These are phyloP conservation scores for Brassica juncea DNA, from an alignment of 345 rosid species.

Conservation along the genomic window DNA sequence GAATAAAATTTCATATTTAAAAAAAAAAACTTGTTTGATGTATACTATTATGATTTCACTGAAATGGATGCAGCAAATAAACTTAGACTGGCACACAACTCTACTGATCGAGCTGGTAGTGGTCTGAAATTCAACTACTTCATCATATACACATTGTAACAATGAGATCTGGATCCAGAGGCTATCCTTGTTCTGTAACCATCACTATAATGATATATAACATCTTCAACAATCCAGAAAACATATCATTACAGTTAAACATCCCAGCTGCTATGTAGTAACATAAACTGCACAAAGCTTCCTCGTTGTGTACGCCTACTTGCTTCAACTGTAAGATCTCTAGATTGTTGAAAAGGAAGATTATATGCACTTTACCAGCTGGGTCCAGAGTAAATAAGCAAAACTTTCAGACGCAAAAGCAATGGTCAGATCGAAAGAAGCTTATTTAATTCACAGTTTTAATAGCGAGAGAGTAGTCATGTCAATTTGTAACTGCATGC, in stretches of 20 bases:
- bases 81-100: background rate
- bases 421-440: background rate
- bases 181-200: background rate
- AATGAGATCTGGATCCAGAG: slow-evolving; percentile 53
- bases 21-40: background rate
- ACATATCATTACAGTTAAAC: background rate
- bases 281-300: background rate
- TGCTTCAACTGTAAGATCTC: background rate
- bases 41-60: background rate
- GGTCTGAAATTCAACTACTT: background rate
- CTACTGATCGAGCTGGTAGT: background rate
- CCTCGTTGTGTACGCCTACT: background rate
- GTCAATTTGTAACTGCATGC: background rate
- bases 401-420: slow-evolving; percentile 1
- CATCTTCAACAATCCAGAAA: background rate
- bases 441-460: background rate
- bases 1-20: too few relatives aligned
- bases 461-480: background rate
- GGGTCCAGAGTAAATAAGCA: background rate
- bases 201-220: slow-evolving; percentile 5
- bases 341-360: background rate
- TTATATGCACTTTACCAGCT: background rate
- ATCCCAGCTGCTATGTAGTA: background rate
- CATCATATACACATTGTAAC: background rate
- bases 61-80: background rate